A percentile compares a stretch with the other conserved stretches of the same genome.
Evolutionary conservation across 106 monocot genomes (phyloP).

Genomic region (Acanthochlamys bracteata): DNA sequence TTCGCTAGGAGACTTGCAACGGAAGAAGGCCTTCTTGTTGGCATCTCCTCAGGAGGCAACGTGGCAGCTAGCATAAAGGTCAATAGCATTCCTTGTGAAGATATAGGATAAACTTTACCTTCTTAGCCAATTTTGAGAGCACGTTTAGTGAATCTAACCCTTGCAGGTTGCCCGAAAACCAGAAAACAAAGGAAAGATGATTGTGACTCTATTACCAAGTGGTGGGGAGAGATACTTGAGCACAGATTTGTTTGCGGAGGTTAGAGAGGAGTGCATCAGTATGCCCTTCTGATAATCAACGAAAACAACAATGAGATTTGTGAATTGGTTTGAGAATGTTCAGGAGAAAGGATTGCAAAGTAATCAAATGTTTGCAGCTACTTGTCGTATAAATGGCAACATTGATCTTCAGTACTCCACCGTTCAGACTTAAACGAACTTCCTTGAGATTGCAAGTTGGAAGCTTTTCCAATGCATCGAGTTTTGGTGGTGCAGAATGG

Average conservation of each 20-base stretch:
- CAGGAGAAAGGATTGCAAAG: too few relatives aligned
- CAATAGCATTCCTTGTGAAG: background rate
- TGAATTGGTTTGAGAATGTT: too few relatives aligned
- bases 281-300: conserved; percentile 37
- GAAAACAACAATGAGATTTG: too few relatives aligned
- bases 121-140: too few relatives aligned
- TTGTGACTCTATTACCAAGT: conserved; percentile 70
- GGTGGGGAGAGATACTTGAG: conserved; percentile 73
- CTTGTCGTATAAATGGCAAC: too few relatives aligned
- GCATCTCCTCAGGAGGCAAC: conserved; percentile 87
- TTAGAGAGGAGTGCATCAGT: conserved; percentile 61
- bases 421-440: too few relatives aligned
- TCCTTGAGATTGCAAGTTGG: too few relatives aligned
- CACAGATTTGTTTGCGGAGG: conserved; percentile 63
- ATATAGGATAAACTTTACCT: background rate
- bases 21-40: conserved; percentile 82
- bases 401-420: too few relatives aligned
- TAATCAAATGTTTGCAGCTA: too few relatives aligned
- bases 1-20: conserved; percentile 56
- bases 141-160: too few relatives aligned
- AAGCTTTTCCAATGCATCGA: too few relatives aligned
- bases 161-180: conserved; percentile 44
- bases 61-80: conserved; percentile 85
- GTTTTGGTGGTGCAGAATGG: too few relatives aligned
- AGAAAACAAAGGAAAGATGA: conserved; percentile 77